Evolutionary conservation across 345 rosid genomes (phyloP).

Genomic region (Gossypium ekmanianum): DNA sequence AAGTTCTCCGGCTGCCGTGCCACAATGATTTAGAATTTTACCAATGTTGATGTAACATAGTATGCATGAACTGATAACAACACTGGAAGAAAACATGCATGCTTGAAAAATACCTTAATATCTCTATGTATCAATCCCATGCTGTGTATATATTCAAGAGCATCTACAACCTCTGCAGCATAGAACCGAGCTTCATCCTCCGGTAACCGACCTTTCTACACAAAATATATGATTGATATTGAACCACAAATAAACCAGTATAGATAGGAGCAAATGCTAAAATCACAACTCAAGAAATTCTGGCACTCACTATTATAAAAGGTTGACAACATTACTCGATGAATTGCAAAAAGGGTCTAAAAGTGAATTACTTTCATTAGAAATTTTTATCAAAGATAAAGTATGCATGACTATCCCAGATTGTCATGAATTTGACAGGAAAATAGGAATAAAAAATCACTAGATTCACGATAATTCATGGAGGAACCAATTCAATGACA

Average conservation of each 20-base stretch:
- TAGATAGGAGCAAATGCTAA: not conserved
- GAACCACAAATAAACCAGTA: conserved; percentile 8
- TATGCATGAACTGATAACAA: not conserved
- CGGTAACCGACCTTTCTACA: conserved; percentile 66
- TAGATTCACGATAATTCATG: not conserved
- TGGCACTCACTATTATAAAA: not conserved
- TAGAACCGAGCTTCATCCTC: conserved; percentile 94
- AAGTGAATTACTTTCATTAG: not conserved
- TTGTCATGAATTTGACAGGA: not conserved
- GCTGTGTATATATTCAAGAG: conserved; percentile 87
- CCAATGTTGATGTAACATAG: conserved; percentile 13
- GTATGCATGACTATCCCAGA: not conserved
- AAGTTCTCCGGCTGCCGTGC: conserved; percentile 89
- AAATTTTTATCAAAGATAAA: not conserved
- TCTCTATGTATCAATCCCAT: conserved; percentile 95
- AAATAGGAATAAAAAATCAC: not conserved
- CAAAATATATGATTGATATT: conserved; percentile 7
- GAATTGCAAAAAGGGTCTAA: not conserved
- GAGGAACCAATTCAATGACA: not conserved
- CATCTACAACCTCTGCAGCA: conserved; percentile 88
- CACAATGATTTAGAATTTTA: conserved; percentile 3
- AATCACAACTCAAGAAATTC: not conserved
- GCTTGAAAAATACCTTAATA: too few relatives aligned
- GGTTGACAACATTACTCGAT: not conserved
- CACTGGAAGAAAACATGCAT: conserved; percentile 12